Base-by-base conservation (phyloP, 768 basidiomycete genomes). In the Boletus barrowsii region DNA sequence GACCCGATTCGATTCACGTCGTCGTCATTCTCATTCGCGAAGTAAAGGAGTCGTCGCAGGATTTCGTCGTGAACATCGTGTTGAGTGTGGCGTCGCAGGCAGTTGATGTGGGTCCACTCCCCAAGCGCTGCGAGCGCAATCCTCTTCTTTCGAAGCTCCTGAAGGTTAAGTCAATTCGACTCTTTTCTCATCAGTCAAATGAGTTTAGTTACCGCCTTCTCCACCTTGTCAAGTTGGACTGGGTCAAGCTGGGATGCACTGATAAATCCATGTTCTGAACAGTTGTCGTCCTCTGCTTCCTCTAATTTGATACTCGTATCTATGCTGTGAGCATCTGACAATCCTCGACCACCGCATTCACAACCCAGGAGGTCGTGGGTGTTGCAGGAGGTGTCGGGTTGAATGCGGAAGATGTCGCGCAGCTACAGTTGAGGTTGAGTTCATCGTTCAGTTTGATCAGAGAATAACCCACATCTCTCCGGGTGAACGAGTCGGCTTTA, bases 361-460 rank as follows among this genome's bases (percentile, higher is more conserved):
- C 95, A 98, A 55, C 83, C 87, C 14, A 98, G 76, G 17, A 98
- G 78, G 59, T 98, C 96, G 62, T 98, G 96, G 2, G 95, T 98
- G 56, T 95, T 88, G 73, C 92, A 95, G 9, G 77, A 73, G 0
- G 93, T 94, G 51, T 84, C 75, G 0, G 78, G 74, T 71, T 94
- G 84, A 42, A 97, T 77, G n/a, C 84, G 86, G 72, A 98, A 98
- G 59, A 98, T 90, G 68, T 95, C 93, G 36, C 87, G 86, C 41
- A 98, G 82, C 90, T 98, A 66, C 20, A 46, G 15, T 37, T 42
- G 11, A 15, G 14, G 48, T 55, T 51, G 55, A 47, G 30, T 49
- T 39, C 13, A 17, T 24, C 10, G 24, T 55, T 49, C 29, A 53
- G 39, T 55, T 32, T 30, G 22, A 17, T 17, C 9, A 32, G 30